Conservation (phyloP, 2,329 filamentous ascomycete genomes). For the Purpureocillium takamizusanense region DNA sequence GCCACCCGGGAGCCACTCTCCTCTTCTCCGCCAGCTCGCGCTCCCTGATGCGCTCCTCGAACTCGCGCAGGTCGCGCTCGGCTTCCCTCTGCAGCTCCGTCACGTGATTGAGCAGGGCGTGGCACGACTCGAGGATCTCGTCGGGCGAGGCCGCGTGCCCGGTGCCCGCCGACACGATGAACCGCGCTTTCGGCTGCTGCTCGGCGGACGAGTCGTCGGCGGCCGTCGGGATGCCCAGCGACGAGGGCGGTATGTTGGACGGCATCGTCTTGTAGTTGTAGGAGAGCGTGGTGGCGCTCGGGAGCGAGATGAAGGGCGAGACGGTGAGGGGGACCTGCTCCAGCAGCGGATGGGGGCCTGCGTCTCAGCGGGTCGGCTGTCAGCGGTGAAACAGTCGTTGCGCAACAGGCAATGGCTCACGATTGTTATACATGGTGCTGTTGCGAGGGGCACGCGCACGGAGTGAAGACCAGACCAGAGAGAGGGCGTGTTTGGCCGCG, state of each 20-base stretch:
- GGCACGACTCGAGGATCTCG: slow-evolving; percentile 76
- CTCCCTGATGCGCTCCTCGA: slow-evolving; percentile 57
- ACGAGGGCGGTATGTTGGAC: slow-evolving; percentile 61
- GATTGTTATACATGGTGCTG: slow-evolving; percentile 21
- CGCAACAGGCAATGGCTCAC: slow-evolving; percentile 15
- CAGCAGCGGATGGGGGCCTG: slow-evolving; percentile 75
- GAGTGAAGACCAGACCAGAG: too few relatives aligned
- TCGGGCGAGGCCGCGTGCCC: slow-evolving; percentile 80
- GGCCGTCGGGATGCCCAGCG: slow-evolving; percentile 24
- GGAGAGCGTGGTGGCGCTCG: slow-evolving; percentile 80
- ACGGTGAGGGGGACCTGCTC: slow-evolving; percentile 90
- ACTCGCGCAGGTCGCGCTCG: slow-evolving; percentile 54
- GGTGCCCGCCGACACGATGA: slow-evolving; percentile 68
- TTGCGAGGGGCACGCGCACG: background rate
- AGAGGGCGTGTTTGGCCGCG: background rate
- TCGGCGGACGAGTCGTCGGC: slow-evolving; percentile 20
- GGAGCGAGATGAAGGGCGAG: slow-evolving; percentile 87
- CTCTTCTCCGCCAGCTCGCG: slow-evolving; percentile 72
- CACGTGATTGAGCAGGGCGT: slow-evolving; percentile 68
- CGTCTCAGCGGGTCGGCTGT: too few relatives aligned
- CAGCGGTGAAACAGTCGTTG: too few relatives aligned
- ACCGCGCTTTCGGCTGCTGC: slow-evolving; percentile 47
- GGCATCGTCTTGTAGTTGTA: slow-evolving; percentile 93
- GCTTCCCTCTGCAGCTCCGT: slow-evolving; percentile 59
- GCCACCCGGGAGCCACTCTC: slow-evolving; percentile 69